Evolutionary conservation across 2,329 filamentous ascomycete species (phyloP), one percentile per base, ranked within the genome.

Genomic region (Pyrenochaeta sp.): DNA sequence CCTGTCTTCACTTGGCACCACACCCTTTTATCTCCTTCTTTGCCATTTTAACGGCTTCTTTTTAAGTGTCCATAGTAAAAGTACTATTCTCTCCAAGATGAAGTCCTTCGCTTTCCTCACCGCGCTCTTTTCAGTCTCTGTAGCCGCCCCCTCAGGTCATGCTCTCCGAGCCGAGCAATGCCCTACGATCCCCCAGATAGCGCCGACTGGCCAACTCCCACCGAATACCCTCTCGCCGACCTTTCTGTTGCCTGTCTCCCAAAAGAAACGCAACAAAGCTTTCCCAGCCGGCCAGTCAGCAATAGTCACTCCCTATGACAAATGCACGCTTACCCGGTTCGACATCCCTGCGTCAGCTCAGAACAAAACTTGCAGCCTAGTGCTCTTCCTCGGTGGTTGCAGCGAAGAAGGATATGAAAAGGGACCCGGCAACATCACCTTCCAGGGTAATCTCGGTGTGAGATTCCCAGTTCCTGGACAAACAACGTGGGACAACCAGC

Each of bases 351-450:
- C 56, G 10, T 57, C 45, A 10, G 56, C 56, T 15, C 40, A 55
- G 31, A 55, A 57, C 56, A 62, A 62, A 27, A 62, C 59, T 5
- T 62, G 59, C 51, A 57, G 50, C 35, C 51, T 62, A 2, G 23
- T 35, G 4, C 59, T 62, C 31, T 50, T 51, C 42, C 59, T 62
- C 30, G 59, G 59, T 20, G 49, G 48, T 31, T 56, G 59, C 45
- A 23, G 21, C 7, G 30, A 42, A 6, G 51, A 47, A n/a, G 11
- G 43, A 7, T 30, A 35, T 10, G 49, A 61, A 27, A 50, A 52
- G 17, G 59, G 59, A 12, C 56, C 59, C 17, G 59, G 59, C 27
- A 62, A 62, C 45, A 62, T 62, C 50, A 55, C 43, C 48, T 62
- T 62, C 48, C 50, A 55, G 17, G 59, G 59, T n/a, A 60, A 60